Evolutionary conservation across 1,139 yeast species (phyloP).

Genomic region (Meyerozyma sp.): DNA sequence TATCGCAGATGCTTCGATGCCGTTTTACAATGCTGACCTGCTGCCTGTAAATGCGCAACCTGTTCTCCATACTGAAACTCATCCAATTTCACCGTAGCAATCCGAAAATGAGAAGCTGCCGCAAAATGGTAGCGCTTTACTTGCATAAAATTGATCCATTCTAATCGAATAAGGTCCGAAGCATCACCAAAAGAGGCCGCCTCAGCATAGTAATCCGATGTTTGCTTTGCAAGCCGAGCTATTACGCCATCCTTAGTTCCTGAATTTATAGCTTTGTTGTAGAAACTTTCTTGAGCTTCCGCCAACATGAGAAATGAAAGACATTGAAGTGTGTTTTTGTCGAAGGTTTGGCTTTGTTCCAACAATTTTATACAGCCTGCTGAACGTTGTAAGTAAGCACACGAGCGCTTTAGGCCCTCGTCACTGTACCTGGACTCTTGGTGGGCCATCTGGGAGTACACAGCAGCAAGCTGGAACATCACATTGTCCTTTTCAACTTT

Average conservation of each 20-base stretch:
- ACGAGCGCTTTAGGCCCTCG: conserved; percentile 58
- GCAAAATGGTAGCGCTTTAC: conserved; percentile 60
- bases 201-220: conserved; percentile 49
- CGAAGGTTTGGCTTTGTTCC: conserved; percentile 16
- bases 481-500: conserved; percentile 58
- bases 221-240: conserved; percentile 61
- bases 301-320: conserved; percentile 54
- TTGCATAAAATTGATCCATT: conserved; percentile 58
- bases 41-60: conserved; percentile 49
- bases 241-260: conserved; percentile 56
- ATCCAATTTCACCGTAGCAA: conserved; percentile 46
- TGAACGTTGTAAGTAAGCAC: conserved; percentile 59
- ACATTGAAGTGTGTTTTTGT: conserved; percentile 21
- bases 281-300: conserved; percentile 83
- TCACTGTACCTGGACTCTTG: conserved; percentile 38
- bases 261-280: conserved; percentile 66
- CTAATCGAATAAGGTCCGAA: conserved; percentile 50
- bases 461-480: conserved; percentile 63
- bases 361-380: conserved; percentile 57
- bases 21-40: conserved; percentile 23
- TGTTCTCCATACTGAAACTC: conserved; percentile 63
- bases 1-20: conserved; percentile 40
- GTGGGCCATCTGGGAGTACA: conserved; percentile 53
- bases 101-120: conserved; percentile 66
- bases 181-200: conserved; percentile 42